Evolutionary conservation across 257 asterid genomes (phyloP).

Genomic region (Marsdenia floribunda): DNA sequence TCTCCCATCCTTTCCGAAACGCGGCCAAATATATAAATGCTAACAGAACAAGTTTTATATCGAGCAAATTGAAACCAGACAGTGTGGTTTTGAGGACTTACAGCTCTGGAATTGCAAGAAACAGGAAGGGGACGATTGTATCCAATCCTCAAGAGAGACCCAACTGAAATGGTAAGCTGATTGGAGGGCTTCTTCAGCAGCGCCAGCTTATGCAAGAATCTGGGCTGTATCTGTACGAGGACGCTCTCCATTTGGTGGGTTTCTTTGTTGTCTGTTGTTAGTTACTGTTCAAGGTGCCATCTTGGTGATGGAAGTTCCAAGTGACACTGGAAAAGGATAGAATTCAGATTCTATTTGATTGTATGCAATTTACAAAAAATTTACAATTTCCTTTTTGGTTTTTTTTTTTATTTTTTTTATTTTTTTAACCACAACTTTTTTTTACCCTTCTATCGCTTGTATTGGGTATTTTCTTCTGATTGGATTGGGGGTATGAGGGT

Average conservation of each 20-base stretch:
- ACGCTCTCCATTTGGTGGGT: constrained; percentile 17
- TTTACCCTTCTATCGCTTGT: background rate
- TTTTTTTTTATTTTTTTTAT: too few species aligned
- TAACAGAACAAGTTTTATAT: background rate
- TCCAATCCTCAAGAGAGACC: constrained; percentile 4
- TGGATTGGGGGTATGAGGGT: background rate
- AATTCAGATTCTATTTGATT: background rate
- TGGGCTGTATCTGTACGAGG: constrained; percentile 9
- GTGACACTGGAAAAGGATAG: constrained; percentile 9
- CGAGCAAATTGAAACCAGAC: background rate
- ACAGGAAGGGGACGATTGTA: background rate
- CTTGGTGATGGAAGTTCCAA: constrained; percentile 4
- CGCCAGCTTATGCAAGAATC: constrained; percentile 10
- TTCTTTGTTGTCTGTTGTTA: background rate
- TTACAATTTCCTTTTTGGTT: background rate
- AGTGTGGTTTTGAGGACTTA: constrained; percentile 12
- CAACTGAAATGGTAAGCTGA: constrained; percentile 2
- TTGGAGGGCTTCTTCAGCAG: constrained; percentile 6
- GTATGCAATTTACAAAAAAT: background rate
- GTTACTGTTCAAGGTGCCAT: constrained; percentile 12
- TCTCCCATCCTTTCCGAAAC: background rate
- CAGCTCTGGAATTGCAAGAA: constrained; percentile 17
- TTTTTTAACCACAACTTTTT: background rate
- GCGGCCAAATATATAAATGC: background rate
- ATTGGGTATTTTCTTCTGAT: background rate